These are phyloP conservation scores for Penicillium verhagenii DNA, from an alignment of 495 filamentous ascomycete genomes.

Conservation along the genomic window DNA sequence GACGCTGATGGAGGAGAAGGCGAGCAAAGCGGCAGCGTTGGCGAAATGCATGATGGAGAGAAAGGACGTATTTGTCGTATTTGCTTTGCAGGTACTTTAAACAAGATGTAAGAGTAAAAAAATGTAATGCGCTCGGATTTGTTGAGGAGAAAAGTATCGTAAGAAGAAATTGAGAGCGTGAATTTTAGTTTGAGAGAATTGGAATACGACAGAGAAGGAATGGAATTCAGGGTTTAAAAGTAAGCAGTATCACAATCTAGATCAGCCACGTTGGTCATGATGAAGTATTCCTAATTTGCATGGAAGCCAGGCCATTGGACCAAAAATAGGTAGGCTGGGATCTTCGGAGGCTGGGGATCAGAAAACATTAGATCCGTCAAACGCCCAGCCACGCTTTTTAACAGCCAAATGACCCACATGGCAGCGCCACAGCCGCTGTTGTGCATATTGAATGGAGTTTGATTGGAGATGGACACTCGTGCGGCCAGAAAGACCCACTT, in stretches of 20 bases:
- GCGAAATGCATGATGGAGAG: constrained; percentile 33
- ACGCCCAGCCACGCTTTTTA: constrained; percentile 20
- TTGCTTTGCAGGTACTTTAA: neutral
- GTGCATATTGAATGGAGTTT: neutral
- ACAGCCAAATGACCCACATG: constrained; percentile 1
- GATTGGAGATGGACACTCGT: constrained; percentile 1
- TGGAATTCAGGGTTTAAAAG: constrained; percentile 21
- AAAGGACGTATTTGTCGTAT: neutral
- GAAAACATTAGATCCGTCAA: neutral
- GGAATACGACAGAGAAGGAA: neutral
- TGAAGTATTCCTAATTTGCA: constrained; percentile 15
- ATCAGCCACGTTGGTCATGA: constrained; percentile 5
- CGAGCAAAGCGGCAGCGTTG: constrained; percentile 25
- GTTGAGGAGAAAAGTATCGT: neutral
- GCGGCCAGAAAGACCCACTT: constrained; percentile 3
- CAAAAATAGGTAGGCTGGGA: constrained; percentile 32
- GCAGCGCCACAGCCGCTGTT: constrained; percentile 13
- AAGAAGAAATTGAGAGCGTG: neutral
- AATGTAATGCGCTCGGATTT: neutral
- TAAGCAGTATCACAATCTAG: constrained; percentile 1
- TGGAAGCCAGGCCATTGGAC: constrained; percentile 10
- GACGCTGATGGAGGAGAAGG: constrained; percentile 30
- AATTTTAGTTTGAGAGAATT: constrained; percentile 3
- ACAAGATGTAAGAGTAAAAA: neutral
- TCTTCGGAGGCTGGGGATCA: constrained; percentile 27